Conservation (phyloP, 768 basidiomycete genomes). For the Tulasnella sp. region DNA sequence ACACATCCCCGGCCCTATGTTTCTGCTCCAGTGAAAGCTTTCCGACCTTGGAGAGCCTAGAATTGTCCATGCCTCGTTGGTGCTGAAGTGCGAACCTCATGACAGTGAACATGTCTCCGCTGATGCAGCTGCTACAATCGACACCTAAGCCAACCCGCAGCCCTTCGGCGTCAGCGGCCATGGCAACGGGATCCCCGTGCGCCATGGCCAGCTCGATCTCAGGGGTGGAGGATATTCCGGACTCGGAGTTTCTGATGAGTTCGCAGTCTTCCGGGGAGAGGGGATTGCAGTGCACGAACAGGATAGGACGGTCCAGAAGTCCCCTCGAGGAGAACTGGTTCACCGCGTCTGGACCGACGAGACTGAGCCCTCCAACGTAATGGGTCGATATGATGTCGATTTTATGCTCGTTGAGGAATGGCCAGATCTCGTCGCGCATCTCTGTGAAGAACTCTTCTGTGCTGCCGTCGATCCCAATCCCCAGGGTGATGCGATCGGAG, state of each 20-base stretch:
- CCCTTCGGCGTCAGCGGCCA: conserved; percentile 4
- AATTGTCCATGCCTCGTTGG: conserved; percentile 8
- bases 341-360: neutral
- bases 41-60: neutral
- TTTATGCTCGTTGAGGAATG: neutral
- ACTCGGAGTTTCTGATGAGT: neutral
- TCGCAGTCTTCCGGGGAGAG: neutral
- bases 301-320: conserved; percentile 1
- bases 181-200: neutral
- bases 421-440: conserved; percentile 4
- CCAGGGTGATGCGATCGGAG: conserved; percentile 11
- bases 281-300: conserved; percentile 6
- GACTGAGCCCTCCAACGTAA: conserved; percentile 1
- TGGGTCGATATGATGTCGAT: conserved; percentile 13
- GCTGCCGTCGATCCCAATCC: conserved; percentile 5
- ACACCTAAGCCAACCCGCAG: conserved; percentile 10
- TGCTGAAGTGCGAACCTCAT: conserved; percentile 6
- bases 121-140: conserved; percentile 4
- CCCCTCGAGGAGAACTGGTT: conserved; percentile 2
- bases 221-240: conserved; percentile 8
- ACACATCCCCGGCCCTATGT: conserved; percentile 9
- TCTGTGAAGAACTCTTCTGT: neutral
- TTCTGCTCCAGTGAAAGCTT: conserved; percentile 8
- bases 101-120: conserved; percentile 15
- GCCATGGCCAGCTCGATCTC: conserved; percentile 12